Conservation (phyloP, 164 flowering plant genomes). For the Umbilicus rupestris region DNA sequence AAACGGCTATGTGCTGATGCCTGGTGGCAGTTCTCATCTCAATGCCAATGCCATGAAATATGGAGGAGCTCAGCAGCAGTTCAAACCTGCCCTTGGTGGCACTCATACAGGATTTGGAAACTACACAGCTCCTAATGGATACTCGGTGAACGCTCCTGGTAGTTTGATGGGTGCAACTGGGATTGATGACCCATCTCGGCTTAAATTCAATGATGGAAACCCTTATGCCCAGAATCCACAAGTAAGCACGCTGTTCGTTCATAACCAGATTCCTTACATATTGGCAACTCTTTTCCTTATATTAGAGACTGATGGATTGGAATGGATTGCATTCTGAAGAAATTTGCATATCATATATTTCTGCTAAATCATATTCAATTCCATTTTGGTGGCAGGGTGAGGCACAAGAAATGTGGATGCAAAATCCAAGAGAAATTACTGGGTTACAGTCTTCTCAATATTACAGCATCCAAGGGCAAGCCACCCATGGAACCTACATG, state of each 20-base stretch:
- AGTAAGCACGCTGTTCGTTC: slow-evolving; percentile 26
- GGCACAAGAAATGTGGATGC: slow-evolving; percentile 83
- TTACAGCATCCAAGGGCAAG: slow-evolving; percentile 70
- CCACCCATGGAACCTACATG: slow-evolving; percentile 61
- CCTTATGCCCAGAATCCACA: slow-evolving; percentile 78
- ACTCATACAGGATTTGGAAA: slow-evolving; percentile 74
- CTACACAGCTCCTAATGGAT: slow-evolving; percentile 62
- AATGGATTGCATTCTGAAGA: too few relatives aligned
- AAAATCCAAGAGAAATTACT: slow-evolving; percentile 63
- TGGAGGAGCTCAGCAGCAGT: slow-evolving; percentile 73
- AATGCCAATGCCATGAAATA: slow-evolving; percentile 60
- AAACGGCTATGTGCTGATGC: slow-evolving; percentile 72
- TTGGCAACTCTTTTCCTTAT: neutral
- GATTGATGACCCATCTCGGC: slow-evolving; percentile 74
- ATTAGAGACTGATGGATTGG: too few relatives aligned
- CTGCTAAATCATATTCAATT: neutral
- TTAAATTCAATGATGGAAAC: slow-evolving; percentile 83
- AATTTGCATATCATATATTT: too few relatives aligned
- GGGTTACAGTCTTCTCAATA: slow-evolving; percentile 66
- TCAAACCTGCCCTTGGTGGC: slow-evolving; percentile 65
- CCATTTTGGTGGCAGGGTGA: slow-evolving; percentile 48
- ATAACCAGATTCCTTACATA: neutral
- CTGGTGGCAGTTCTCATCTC: slow-evolving; percentile 74
- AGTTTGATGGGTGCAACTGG: slow-evolving; percentile 54
- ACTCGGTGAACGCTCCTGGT: slow-evolving; percentile 60